A percentile compares a stretch with the other conserved stretches of the same genome.
phyloP scores from a whole-genome alignment of 176 grass and related monocot genomes.

The Pontederia crassipes region DNA sequence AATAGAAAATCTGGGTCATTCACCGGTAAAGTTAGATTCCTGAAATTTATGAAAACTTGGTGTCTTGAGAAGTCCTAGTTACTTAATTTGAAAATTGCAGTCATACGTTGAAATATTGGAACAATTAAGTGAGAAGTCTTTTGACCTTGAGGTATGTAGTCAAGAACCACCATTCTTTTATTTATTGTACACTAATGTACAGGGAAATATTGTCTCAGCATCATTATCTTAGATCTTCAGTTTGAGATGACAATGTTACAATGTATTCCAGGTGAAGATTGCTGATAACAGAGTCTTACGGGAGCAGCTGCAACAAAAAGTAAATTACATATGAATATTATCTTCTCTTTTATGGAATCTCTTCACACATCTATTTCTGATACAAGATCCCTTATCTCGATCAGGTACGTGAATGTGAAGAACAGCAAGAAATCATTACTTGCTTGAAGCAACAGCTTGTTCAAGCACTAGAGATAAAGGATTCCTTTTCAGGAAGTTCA shows the following conservation, averaged over 20 bases:
- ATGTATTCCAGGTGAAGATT: conserved; percentile 67
- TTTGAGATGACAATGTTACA: background rate
- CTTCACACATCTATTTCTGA: background rate
- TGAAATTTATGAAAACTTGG: conserved; percentile 15
- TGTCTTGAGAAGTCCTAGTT: conserved; percentile 16
- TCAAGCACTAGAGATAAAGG: conserved; percentile 53
- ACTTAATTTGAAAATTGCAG: conserved; percentile 40
- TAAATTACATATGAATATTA: conserved; percentile 13
- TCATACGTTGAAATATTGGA: conserved; percentile 69
- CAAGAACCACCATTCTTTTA: too few species aligned
- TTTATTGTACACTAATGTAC: background rate
- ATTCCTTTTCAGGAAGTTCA: conserved; percentile 28
- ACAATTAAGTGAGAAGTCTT: conserved; percentile 88
- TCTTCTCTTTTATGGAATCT: background rate
- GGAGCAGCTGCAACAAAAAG: conserved; percentile 89
- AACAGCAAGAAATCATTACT: conserved; percentile 57
- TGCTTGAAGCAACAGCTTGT: conserved; percentile 59
- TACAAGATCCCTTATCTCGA: conserved; percentile 20
- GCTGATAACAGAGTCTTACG: conserved; percentile 98
- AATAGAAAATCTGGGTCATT: conserved; percentile 47
- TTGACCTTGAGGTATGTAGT: conserved; percentile 84
- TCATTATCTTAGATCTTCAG: background rate
- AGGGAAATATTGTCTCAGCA: background rate
- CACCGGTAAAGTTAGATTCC: conserved; percentile 45
- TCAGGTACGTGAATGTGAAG: conserved; percentile 72